Evolutionary conservation across 2,329 filamentous ascomycete genomes (phyloP).

Genomic region (Xylaria sp.): DNA sequence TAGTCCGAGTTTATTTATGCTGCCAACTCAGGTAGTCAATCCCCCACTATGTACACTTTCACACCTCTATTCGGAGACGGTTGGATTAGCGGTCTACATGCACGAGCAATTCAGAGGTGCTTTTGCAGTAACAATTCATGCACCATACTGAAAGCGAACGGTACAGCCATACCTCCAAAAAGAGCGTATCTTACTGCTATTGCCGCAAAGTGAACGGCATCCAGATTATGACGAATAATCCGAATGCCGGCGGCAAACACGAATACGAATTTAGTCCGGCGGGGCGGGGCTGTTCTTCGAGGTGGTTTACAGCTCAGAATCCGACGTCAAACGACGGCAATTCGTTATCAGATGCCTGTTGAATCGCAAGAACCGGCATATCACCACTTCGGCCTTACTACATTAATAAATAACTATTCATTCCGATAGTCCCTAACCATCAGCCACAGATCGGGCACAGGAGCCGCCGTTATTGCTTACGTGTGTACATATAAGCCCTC

Average conservation of each 20-base stretch:
- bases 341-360: slow-evolving; percentile 11
- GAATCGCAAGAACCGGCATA: slow-evolving; percentile 16
- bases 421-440: not conserved
- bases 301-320: slow-evolving; percentile 9
- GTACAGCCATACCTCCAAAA: no score
- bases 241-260: slow-evolving; percentile 35
- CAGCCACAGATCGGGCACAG: not conserved
- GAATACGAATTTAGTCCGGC: slow-evolving; percentile 30
- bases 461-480: not conserved
- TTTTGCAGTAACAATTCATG: not conserved
- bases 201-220: slow-evolving; percentile 1
- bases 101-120: slow-evolving; percentile 2
- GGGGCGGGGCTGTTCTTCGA: slow-evolving; percentile 7
- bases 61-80: slow-evolving; percentile 1
- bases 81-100: slow-evolving; percentile 2
- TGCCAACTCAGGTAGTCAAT: slow-evolving; percentile 22
- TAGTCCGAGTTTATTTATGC: slow-evolving; percentile 22
- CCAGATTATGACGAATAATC: not conserved
- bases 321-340: slow-evolving; percentile 23
- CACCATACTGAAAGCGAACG: not conserved
- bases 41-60: not conserved
- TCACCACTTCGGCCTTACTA: slow-evolving; percentile 19
- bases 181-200: no score
- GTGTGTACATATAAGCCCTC: not conserved
- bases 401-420: slow-evolving; percentile 5